Percentiles rank a stretch among this genome's conserved stretches.
Evolutionary conservation across 148 eudicot species (phyloP).

Genomic region (Rhododendron molle): DNA sequence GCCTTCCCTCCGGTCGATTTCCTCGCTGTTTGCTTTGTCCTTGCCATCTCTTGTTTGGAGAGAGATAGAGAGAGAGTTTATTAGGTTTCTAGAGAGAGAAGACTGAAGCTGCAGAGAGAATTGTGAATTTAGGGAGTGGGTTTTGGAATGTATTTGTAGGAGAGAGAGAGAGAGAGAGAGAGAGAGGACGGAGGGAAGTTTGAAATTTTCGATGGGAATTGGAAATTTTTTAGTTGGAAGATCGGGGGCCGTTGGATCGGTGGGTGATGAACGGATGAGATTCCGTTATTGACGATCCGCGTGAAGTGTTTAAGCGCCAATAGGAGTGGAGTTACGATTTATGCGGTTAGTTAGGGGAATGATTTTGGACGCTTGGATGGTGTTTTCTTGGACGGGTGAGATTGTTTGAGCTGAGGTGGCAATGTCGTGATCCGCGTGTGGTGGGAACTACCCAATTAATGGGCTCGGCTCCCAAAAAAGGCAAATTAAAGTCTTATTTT

Average conservation of each 20-base stretch:
- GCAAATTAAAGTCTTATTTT: no score
- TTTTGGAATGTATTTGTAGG: not conserved
- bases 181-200: not conserved
- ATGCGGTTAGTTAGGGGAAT: not conserved
- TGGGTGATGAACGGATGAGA: not conserved
- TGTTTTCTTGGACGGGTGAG: not conserved
- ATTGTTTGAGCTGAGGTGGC: not conserved
- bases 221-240: not conserved
- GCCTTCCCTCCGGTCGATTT: constrained; percentile 57
- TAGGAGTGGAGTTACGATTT: not conserved
- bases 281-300: not conserved
- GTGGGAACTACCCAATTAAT: no score
- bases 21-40: constrained; percentile 51
- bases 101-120: not conserved
- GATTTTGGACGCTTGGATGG: not conserved
- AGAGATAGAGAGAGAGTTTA: not conserved
- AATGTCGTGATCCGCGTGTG: not conserved
- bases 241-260: not conserved
- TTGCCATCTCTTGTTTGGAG: constrained; percentile 27
- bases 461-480: no score
- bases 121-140: not conserved
- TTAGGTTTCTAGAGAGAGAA: not conserved
- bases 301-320: not conserved
- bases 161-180: not conserved
- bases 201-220: not conserved